phyloP scores from a whole-genome alignment of 2,329 filamentous ascomycete species.

The Cryphonectria parasitica region DNA sequence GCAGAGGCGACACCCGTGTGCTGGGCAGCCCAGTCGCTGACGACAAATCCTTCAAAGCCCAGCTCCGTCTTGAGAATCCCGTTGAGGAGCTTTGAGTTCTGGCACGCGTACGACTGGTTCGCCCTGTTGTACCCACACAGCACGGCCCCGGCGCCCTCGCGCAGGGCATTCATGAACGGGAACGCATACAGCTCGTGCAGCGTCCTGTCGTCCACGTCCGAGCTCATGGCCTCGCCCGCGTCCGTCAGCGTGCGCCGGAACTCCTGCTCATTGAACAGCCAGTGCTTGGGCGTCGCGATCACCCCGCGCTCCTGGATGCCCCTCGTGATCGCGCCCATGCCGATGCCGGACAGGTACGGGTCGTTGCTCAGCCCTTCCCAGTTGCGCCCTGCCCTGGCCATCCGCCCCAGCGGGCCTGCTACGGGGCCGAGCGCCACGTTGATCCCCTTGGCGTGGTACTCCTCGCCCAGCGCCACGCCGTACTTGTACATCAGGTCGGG shows the following conservation, averaged over 20 bases:
- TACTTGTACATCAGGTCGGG: constrained; percentile 66
- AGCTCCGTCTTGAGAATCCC: constrained; percentile 66
- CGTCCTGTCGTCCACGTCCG: constrained; percentile 47
- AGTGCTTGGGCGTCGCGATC: constrained; percentile 72
- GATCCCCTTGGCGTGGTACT: constrained; percentile 70
- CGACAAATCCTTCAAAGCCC: constrained; percentile 67
- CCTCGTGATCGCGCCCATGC: constrained; percentile 59
- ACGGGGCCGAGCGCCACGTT: constrained; percentile 68
- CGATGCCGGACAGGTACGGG: constrained; percentile 61
- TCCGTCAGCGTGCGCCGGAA: constrained; percentile 50
- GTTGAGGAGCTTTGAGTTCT: constrained; percentile 71
- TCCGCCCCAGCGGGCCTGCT: constrained; percentile 64
- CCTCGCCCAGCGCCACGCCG: constrained; percentile 68
- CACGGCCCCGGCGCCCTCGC: constrained; percentile 23
- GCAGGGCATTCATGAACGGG: constrained; percentile 25
- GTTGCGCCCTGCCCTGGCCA: constrained; percentile 62
- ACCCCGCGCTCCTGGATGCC: constrained; percentile 75
- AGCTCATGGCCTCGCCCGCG: constrained; percentile 48
- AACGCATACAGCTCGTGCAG: constrained; percentile 52
- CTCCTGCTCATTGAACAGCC: constrained; percentile 54
- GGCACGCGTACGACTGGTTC: constrained; percentile 60
- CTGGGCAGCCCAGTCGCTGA: constrained; percentile 70
- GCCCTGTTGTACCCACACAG: constrained; percentile 25
- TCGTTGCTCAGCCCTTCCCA: constrained; percentile 61
- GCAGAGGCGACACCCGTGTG: constrained; percentile 65